phyloP scores from a whole-genome alignment of 2,329 filamentous ascomycete species.

The Lachnum nothofagi region DNA sequence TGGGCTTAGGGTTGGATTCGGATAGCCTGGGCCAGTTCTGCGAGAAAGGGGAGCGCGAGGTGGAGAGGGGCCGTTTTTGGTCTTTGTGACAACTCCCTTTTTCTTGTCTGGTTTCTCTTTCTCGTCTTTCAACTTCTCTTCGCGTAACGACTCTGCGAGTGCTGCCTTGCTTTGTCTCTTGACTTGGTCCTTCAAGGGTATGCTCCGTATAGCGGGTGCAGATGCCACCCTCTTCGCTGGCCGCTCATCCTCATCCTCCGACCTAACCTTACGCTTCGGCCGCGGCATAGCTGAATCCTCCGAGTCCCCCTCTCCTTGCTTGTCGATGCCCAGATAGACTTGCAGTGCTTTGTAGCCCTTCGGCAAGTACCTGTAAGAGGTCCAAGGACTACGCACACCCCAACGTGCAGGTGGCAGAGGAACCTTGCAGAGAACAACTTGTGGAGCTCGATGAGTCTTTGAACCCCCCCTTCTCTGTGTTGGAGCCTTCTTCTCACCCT shows the following conservation, averaged over 20 bases:
- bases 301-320: background rate
- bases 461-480: background rate
- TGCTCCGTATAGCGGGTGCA: no score
- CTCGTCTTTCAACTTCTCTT: no score
- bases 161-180: no score
- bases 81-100: background rate
- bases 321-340: background rate
- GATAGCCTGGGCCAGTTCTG: background rate
- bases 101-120: background rate
- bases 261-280: background rate
- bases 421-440: background rate
- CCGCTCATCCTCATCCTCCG: no score
- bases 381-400: background rate
- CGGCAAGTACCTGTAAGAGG: slow-evolving; percentile 7
- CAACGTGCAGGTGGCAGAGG: background rate
- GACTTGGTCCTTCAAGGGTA: no score
- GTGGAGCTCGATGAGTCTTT: background rate
- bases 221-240: no score
- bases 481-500: background rate
- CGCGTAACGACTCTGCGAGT: no score
- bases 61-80: background rate
- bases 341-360: background rate
- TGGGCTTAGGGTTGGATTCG: background rate
- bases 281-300: background rate
- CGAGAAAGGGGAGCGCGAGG: background rate